Conservation (phyloP, 345 rosid genomes). For the Iberis pinnata region DNA sequence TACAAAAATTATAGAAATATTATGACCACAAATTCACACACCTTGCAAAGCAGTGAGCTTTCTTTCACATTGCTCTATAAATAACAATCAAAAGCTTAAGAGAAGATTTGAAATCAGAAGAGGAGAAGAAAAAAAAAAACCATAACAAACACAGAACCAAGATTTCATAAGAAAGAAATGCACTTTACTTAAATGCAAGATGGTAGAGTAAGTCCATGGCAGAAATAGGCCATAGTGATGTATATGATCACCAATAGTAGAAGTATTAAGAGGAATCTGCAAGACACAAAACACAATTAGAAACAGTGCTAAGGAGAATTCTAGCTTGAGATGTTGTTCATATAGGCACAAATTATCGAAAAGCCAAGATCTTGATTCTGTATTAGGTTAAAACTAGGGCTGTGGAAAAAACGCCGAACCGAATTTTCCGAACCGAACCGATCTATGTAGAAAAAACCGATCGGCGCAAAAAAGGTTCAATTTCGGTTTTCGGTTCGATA, state of each 20-base stretch:
- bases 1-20: constrained; percentile 7
- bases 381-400: too few relatives aligned
- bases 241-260: constrained; percentile 63
- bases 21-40: constrained; percentile 16
- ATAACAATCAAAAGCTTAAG: background rate
- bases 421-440: too few relatives aligned
- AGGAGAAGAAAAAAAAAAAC: background rate
- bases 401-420: too few relatives aligned
- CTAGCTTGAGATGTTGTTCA: background rate
- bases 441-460: too few relatives aligned
- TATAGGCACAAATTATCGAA: background rate
- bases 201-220: constrained; percentile 79
- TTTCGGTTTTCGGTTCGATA: too few relatives aligned
- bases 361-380: background rate
- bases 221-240: constrained; percentile 59
- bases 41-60: constrained; percentile 24
- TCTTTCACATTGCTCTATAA: constrained; percentile 25
- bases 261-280: constrained; percentile 63
- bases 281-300: constrained; percentile 16
- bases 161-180: constrained; percentile 1
- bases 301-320: background rate
- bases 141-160: background rate
- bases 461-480: too few relatives aligned
- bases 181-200: constrained; percentile 52
- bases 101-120: constrained; percentile 9